Evolutionary conservation across 352 stramenopile species (phyloP), one percentile per base, ranked within the genome.

Genomic region (Pythium phragmitis): DNA sequence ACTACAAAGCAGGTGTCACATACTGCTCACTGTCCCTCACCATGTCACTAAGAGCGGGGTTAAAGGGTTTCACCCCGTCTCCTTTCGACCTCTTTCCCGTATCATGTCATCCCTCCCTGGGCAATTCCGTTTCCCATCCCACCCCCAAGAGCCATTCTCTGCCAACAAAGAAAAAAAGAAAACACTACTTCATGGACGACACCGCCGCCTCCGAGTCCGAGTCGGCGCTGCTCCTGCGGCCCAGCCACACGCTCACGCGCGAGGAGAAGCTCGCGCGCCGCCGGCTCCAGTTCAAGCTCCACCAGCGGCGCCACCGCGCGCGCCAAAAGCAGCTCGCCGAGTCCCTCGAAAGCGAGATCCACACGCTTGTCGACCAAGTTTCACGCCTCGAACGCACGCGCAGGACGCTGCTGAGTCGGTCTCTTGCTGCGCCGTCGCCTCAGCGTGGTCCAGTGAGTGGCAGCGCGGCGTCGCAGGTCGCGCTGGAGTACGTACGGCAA

Each of bases 231-330:
- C 37, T 49, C 6, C 16, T 45, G 55, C 55, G 56, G 49, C 63
- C 49, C 14, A 46, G 23, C 3, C 49, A 53, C 55, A 55, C 41
- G 48, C 49, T 60, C 43, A 56, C 49, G 19, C 30, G 42, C 39
- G 65, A 72, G 7, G 79, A 91, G 33, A 89, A 87, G 56, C 66
- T 82, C 30, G 59, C 75, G 21, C 73, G 79, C 7, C 63, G 80
- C 17, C 73, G 80, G 13, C 70, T 81, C 52, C 82, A 91, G 67
- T 88, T 87, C 68, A 87, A 88, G 41, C 76, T 84, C 60, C 80
- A 89, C 62, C 80, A 92, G 60, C 79, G 76, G 0, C 78, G 71
- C 50, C 83, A 90, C 62, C 76, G 80, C 36, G 79, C 79, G 54
- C 86, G 87, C 69, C 77, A 88, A 48, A 88, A 87, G 55, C 50